These are phyloP conservation scores for Pythium folliculosum DNA, from an alignment of 352 stramenopile species.

Conservation along the genomic window DNA sequence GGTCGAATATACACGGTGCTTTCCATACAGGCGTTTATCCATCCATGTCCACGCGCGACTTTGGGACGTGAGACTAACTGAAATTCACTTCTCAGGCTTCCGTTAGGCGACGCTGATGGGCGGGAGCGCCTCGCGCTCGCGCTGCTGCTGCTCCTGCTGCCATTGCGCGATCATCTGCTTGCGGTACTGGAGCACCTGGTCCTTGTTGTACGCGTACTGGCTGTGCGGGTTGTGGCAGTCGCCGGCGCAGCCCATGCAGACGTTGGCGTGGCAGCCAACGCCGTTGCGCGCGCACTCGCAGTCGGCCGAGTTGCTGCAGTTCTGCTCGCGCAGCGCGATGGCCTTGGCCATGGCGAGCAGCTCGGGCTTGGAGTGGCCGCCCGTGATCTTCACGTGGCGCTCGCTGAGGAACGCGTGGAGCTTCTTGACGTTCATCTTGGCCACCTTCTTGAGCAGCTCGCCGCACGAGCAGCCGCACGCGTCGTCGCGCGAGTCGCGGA, in stretches of 20 bases:
- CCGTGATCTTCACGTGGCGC: constrained; percentile 44
- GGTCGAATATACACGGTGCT: too few relatives aligned
- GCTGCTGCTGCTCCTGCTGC: constrained; percentile 20
- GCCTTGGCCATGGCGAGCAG: constrained; percentile 67
- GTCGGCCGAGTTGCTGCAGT: constrained; percentile 60
- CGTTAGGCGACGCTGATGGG: constrained; percentile 6
- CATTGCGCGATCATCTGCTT: constrained; percentile 70
- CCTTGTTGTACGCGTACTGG: constrained; percentile 76
- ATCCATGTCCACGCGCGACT: too few relatives aligned
- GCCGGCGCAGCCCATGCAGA: constrained; percentile 68
- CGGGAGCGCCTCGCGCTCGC: background rate
- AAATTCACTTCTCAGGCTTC: background rate
- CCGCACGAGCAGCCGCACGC: constrained; percentile 80
- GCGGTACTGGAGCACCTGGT: constrained; percentile 68
- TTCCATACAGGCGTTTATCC: too few relatives aligned
- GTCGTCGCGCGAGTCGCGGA: constrained; percentile 77
- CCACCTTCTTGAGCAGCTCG: constrained; percentile 80
- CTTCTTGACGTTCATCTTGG: constrained; percentile 86
- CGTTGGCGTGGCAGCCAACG: constrained; percentile 73
- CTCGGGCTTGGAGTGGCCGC: constrained; percentile 57
- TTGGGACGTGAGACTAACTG: too few relatives aligned
- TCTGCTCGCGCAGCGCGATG: constrained; percentile 66
- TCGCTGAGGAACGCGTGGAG: constrained; percentile 67
- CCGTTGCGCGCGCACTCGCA: constrained; percentile 81
- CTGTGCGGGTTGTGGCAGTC: constrained; percentile 76